phyloP scores from a whole-genome alignment of 2,329 filamentous ascomycete species.

The Fusarium sp. region DNA sequence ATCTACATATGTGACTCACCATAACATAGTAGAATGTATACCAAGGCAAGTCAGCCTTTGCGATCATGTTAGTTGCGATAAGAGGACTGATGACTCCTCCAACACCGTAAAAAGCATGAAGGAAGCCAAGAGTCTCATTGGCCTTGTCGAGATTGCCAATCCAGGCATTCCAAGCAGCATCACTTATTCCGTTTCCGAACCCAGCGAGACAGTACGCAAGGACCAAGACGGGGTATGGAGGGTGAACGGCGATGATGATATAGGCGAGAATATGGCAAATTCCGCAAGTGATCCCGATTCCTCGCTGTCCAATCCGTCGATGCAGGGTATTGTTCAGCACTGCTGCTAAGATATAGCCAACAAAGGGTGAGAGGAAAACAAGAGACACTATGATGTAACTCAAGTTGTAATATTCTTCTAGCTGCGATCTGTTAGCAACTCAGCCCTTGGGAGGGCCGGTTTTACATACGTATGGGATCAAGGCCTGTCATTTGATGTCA shows the following conservation, averaged over 20 bases:
- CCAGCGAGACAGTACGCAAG: constrained; percentile 74
- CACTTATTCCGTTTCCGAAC: constrained; percentile 75
- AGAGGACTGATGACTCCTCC: constrained; percentile 77
- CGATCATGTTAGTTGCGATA: constrained; percentile 76
- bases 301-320: constrained; percentile 50
- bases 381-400: constrained; percentile 71
- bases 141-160: constrained; percentile 74
- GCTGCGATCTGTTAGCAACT: constrained; percentile 12
- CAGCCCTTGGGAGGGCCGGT: background rate
- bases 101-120: constrained; percentile 75
- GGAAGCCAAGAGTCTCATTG: constrained; percentile 74
- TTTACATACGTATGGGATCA: constrained; percentile 57
- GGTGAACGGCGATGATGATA: constrained; percentile 70
- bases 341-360: constrained; percentile 71
- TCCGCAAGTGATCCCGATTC: constrained; percentile 71
- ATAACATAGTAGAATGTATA: constrained; percentile 81
- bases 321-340: constrained; percentile 66
- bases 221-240: constrained; percentile 74
- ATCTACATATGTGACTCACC: constrained; percentile 57
- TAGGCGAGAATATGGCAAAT: constrained; percentile 72
- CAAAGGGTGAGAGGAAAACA: constrained; percentile 72
- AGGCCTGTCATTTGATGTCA: constrained; percentile 49
- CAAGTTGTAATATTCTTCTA: constrained; percentile 65
- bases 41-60: constrained; percentile 70
- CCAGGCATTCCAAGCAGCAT: constrained; percentile 66